phyloP scores from a whole-genome alignment of 345 rosid genomes.

The Luvunga scandens region DNA sequence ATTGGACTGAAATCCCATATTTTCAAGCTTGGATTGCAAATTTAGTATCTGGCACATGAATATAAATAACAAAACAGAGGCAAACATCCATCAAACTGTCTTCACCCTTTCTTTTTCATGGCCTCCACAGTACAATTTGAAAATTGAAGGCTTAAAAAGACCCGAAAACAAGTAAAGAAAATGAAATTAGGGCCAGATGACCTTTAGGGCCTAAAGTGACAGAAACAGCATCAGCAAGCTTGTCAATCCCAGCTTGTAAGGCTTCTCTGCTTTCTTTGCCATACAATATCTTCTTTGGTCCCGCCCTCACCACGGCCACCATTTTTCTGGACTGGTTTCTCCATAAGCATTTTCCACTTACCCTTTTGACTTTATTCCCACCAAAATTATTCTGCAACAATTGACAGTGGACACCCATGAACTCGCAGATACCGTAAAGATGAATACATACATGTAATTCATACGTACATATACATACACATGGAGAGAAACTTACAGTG shows the following conservation, averaged over 20 bases:
- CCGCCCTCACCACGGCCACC: conserved; percentile 49
- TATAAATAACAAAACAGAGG: neutral
- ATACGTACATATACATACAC: neutral
- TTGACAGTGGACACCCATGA: neutral
- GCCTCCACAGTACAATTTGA: neutral
- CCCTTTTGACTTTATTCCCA: conserved; percentile 21
- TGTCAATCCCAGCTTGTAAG: conserved; percentile 82
- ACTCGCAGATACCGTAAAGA: neutral
- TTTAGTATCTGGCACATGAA: neutral
- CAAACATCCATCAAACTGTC: neutral
- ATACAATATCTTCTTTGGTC: conserved; percentile 61
- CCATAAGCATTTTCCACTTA: conserved; percentile 17
- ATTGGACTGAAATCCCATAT: neutral
- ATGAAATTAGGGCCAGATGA: conserved; percentile 10
- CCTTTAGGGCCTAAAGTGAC: conserved; percentile 83
- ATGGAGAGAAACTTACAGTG: neutral
- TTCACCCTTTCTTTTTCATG: neutral
- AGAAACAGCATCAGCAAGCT: conserved; percentile 88
- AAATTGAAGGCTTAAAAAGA: neutral
- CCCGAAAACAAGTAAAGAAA: neutral
- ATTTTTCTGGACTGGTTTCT: conserved; percentile 31
- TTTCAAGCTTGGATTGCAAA: neutral
- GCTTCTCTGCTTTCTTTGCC: conserved; percentile 72
- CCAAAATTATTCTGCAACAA: conserved; percentile 34
- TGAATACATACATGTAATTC: neutral